phyloP scores from a whole-genome alignment of 2,329 filamentous ascomycete species.

The Ascochyta rabiei region DNA sequence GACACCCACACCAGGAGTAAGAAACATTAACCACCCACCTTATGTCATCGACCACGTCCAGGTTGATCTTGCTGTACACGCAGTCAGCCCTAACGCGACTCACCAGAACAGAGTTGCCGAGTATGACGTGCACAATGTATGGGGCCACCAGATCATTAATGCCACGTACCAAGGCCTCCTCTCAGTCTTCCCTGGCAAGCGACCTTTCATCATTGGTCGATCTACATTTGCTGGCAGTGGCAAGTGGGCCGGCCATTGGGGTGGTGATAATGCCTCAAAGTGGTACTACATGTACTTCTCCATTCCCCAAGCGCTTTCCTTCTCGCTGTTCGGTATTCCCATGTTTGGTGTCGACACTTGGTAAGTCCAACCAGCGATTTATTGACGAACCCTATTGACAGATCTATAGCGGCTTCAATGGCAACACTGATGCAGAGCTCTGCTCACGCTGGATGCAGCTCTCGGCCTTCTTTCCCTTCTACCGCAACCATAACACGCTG shows the following conservation, averaged over 20 bases:
- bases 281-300: conserved; percentile 78
- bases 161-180: conserved; percentile 77
- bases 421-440: conserved; percentile 70
- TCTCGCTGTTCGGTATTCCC: conserved; percentile 75
- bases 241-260: conserved; percentile 81
- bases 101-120: conserved; percentile 74
- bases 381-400: not conserved
- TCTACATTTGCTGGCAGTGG: conserved; percentile 81
- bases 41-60: conserved; percentile 78
- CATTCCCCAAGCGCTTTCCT: conserved; percentile 78
- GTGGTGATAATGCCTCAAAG: conserved; percentile 70
- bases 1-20: conserved; percentile 65
- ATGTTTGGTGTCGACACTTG: conserved; percentile 72
- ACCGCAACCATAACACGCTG: conserved; percentile 75
- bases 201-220: conserved; percentile 83
- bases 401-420: conserved; percentile 63
- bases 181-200: conserved; percentile 67
- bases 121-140: conserved; percentile 86
- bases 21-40: conserved; percentile 74
- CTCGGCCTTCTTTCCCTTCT: conserved; percentile 77
- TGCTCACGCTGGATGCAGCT: conserved; percentile 78
- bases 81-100: conserved; percentile 77
- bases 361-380: conserved; percentile 8
- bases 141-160: conserved; percentile 70
- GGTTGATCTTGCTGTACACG: conserved; percentile 74